Evolutionary conservation across 176 grass and related monocot species (phyloP), one percentile per base, ranked within the genome.

Genomic region (Dactylis glomerata): DNA sequence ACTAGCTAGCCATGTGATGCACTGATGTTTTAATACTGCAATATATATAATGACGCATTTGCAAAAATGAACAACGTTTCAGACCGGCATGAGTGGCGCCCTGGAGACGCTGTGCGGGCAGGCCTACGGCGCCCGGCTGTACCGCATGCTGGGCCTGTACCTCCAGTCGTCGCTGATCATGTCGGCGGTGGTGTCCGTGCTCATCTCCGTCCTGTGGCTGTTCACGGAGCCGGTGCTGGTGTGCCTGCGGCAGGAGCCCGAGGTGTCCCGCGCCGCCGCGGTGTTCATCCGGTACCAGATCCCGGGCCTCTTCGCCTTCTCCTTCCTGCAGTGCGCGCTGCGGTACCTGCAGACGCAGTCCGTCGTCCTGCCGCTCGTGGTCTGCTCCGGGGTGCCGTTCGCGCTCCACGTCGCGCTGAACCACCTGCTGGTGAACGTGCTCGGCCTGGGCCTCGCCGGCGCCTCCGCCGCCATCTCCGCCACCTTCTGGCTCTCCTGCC

Each of bases 71-170:
- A 42, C 34, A 8, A 22, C 9, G 17, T 68, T 83, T 45, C 89
- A 95, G 93, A 92, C 77, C 10, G 96, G 96, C 14, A 77, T 95
- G 68, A 95, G 89, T 69, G 96, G 96, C 32, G 74, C 93, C 7
- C 89, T 98, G 66, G 96, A 98, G 81, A 98, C 96, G 32, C 87
- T 98, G 45, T 98, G 96, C 57, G 96, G 96, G 1, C 93, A 98
- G 82, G 91, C 82, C 16, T 94, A 87, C 50, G 96, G 96, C 22
- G 93, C 91, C 12, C 87, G 82, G 52, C 44, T 87, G 26, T 92
- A 95, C 77, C 76, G 83, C 11, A 92, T 89, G 93, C 55, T 95
- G 13, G 93, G 96, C n/a, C 72, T 95, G 3, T 94, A 95, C 87
- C 85, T 98, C 10, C 96, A 98, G 76, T 90, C 93, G 23, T 93